These are phyloP conservation scores for Hansfordia pulvinata DNA, from an alignment of 2,329 filamentous ascomycete species.

Conservation along the genomic window DNA sequence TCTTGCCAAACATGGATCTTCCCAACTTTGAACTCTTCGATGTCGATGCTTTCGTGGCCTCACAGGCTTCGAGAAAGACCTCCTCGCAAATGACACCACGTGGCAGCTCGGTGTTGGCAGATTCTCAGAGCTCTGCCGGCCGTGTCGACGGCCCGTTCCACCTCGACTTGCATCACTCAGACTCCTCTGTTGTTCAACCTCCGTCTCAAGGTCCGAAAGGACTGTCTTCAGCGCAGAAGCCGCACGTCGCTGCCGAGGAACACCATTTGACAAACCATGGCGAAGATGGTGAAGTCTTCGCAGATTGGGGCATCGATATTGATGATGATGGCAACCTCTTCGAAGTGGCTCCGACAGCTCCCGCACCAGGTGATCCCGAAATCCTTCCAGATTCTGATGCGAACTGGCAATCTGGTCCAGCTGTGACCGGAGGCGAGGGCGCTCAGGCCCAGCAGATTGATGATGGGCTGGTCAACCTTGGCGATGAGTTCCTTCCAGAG, in stretches of 20 bases:
- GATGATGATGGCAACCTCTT: constrained; percentile 34
- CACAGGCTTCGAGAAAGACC: constrained; percentile 14
- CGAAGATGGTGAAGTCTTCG: constrained; percentile 23
- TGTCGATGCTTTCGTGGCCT: constrained; percentile 24
- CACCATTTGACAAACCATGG: constrained; percentile 17
- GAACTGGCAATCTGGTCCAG: no score
- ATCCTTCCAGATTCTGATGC: no score
- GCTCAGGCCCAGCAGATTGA: constrained; percentile 4
- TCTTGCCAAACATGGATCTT: constrained; percentile 53
- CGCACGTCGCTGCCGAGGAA: constrained; percentile 5
- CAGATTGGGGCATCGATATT: constrained; percentile 32
- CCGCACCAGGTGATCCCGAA: no score
- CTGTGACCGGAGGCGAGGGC: constrained; percentile 4
- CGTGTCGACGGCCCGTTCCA: constrained; percentile 9
- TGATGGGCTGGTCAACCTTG: constrained; percentile 20
- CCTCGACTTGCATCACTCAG: constrained; percentile 12
- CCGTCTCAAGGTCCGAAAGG: constrained; percentile 13
- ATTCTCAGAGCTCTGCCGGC: constrained; percentile 7
- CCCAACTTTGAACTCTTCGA: constrained; percentile 46
- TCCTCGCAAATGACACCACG: constrained; percentile 14
- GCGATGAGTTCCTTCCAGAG: constrained; percentile 23
- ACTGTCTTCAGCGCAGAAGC: constrained; percentile 14
- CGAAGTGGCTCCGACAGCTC: not conserved
- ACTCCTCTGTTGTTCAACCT: constrained; percentile 7
- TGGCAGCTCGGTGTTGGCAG: constrained; percentile 7